Conservation (phyloP, 805 yeast genomes). For the Yarrowia sp. region DNA sequence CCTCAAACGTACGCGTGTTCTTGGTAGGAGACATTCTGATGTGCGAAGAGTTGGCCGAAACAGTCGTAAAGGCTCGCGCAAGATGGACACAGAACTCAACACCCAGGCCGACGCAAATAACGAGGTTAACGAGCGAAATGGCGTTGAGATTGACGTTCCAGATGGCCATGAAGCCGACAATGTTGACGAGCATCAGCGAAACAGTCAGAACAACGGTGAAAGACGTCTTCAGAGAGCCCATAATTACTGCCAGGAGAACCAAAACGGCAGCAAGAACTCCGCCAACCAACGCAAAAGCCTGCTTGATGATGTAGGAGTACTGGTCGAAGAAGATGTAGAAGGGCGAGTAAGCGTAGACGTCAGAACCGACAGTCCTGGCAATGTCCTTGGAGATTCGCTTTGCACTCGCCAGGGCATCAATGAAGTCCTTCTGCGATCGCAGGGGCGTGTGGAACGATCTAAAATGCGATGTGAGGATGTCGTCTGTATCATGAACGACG, state of each 20-base stretch:
- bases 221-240: slow-evolving; percentile 69
- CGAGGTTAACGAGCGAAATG: slow-evolving; percentile 79
- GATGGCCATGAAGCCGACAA: slow-evolving; percentile 76
- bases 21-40: slow-evolving; percentile 33
- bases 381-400: slow-evolving; percentile 59
- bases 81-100: slow-evolving; percentile 93
- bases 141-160: slow-evolving; percentile 83
- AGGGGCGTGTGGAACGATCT: slow-evolving; percentile 78
- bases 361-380: slow-evolving; percentile 36
- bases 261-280: slow-evolving; percentile 53
- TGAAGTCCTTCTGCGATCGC: slow-evolving; percentile 79
- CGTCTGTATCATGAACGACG: slow-evolving; percentile 46
- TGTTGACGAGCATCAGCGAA: slow-evolving; percentile 60
- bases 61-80: slow-evolving; percentile 67
- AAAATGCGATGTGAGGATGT: slow-evolving; percentile 61
- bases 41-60: slow-evolving; percentile 29
- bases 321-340: slow-evolving; percentile 92
- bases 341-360: slow-evolving; percentile 86
- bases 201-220: slow-evolving; percentile 57
- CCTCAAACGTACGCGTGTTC: slow-evolving; percentile 47
- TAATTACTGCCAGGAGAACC: slow-evolving; percentile 50
- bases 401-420: slow-evolving; percentile 72
- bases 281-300: slow-evolving; percentile 54
- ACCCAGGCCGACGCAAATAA: slow-evolving; percentile 90
- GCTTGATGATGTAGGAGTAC: slow-evolving; percentile 61